Base-by-base conservation (phyloP, 768 basidiomycete species). In the Xerocomus brunneocitrinus region DNA sequence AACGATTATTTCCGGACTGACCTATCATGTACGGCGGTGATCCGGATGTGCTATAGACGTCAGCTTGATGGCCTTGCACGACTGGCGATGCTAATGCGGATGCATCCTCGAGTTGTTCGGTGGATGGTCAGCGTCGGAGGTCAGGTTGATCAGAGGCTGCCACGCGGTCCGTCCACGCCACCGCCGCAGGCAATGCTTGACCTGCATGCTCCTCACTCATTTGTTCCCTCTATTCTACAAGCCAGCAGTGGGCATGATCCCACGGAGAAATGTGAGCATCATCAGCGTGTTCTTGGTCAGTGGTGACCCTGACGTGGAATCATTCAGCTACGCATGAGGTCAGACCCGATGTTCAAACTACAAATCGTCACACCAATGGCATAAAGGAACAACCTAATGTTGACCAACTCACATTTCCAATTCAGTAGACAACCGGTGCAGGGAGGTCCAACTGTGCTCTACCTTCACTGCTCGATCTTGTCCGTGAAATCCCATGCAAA, bases 351-450 rank as follows among this genome's bases (percentile, higher is more conserved):
- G 39, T 40, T 40, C 22, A 24, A 24, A 24, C 36, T 28, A 40
- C 38, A 4, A 53, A 16, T 27, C 34, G 44, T 43, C 49, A 53
- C 42, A 52, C 49, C 42, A 55, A 38, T 54, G 41, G 22, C 43
- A 49, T 41, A 32, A 24, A 34, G 27, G 52, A 42, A 53, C 43
- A 19, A 43, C 42, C 46, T 32, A 32, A 35, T 42, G 27, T 32
- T 40, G 62, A 65, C 67, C 60, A 31, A 47, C 52, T 57, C 45
- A 34, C 58, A 57, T 60, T 67, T 60, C 54, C 55, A 60, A 67
- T 59, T 46, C 40, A 43, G 22, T 44, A 46, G 41, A 44, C 43
- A 48, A 10, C 56, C 55, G 27, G 47, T 53, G 44, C 38, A 57
- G 9, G 25, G 27, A 22, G 14, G 25, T 48, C 41, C 24, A 34